Percentiles rank a stretch among this genome's conserved stretches.
These are phyloP conservation scores for Neostapfia colusana DNA, from an alignment of 176 grass and related monocot species.

Conservation along the genomic window DNA sequence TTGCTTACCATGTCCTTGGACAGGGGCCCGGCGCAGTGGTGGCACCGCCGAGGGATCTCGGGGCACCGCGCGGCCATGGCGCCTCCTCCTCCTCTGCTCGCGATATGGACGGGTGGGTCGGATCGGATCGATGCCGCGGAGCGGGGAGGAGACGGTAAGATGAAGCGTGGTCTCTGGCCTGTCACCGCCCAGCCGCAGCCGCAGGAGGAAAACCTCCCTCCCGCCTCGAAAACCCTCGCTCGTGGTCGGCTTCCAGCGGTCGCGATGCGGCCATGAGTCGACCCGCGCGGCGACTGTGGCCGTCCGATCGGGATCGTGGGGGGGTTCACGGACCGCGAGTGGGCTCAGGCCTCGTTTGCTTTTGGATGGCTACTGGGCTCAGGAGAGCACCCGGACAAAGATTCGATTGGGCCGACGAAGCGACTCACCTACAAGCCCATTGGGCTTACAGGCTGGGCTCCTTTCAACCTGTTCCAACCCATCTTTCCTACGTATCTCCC, in stretches of 20 bases:
- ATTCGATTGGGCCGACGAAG: too few relatives aligned
- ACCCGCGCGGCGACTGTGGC: background rate
- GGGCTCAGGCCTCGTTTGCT: background rate
- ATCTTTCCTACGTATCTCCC: too few relatives aligned
- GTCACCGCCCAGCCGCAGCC: background rate
- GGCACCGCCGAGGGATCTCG: conserved; percentile 45
- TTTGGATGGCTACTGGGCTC: background rate
- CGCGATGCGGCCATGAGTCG: conserved; percentile 1
- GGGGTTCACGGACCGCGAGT: background rate
- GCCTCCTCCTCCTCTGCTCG: background rate
- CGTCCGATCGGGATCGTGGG: conserved; percentile 19
- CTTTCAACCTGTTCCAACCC: too few relatives aligned
- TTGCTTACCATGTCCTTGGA: conserved; percentile 82
- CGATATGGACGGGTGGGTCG: background rate
- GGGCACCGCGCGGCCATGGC: conserved; percentile 41
- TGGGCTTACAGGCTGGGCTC: too few relatives aligned
- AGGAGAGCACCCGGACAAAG: too few relatives aligned
- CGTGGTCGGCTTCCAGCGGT: background rate
- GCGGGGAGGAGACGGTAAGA: background rate
- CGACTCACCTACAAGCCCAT: too few relatives aligned
- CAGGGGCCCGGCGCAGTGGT: conserved; percentile 69
- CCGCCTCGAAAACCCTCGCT: conserved; percentile 22
- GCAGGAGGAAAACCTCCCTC: conserved; percentile 16
- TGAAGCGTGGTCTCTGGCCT: background rate
- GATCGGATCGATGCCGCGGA: conserved; percentile 5